phyloP scores from a whole-genome alignment of 1,139 yeast genomes.

The Zygoascus sp. region DNA sequence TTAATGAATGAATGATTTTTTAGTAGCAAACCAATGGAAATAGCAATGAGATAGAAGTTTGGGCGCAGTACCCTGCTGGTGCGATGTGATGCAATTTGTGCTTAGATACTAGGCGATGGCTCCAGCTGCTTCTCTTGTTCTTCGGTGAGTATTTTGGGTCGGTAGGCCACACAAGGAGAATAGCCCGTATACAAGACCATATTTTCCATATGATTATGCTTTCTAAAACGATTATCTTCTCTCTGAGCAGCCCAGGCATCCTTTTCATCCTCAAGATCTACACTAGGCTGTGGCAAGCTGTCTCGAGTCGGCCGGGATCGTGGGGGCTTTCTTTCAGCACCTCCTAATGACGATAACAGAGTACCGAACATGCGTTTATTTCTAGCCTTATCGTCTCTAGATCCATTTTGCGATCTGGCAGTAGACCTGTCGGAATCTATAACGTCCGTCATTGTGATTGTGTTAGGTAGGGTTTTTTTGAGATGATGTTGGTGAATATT shows the following conservation, averaged over 20 bases:
- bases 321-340: neutral
- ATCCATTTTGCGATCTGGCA: neutral
- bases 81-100: no score
- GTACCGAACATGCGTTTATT: constrained; percentile 17
- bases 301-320: constrained; percentile 1
- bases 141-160: constrained; percentile 16
- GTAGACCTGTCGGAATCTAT: neutral
- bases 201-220: constrained; percentile 3
- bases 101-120: constrained; percentile 5
- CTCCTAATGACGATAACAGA: constrained; percentile 15
- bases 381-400: neutral
- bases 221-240: constrained; percentile 10
- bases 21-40: no score
- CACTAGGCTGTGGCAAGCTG: neutral
- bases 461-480: no score
- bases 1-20: constrained; percentile 2
- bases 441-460: no score
- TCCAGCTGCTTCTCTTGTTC: constrained; percentile 12
- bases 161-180: constrained; percentile 15
- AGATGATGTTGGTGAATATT: neutral
- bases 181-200: constrained; percentile 11
- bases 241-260: constrained; percentile 10
- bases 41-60: no score
- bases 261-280: neutral
- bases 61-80: no score